Evolutionary conservation across 306 rosid genomes (phyloP).

Genomic region (Parietaria judaica): DNA sequence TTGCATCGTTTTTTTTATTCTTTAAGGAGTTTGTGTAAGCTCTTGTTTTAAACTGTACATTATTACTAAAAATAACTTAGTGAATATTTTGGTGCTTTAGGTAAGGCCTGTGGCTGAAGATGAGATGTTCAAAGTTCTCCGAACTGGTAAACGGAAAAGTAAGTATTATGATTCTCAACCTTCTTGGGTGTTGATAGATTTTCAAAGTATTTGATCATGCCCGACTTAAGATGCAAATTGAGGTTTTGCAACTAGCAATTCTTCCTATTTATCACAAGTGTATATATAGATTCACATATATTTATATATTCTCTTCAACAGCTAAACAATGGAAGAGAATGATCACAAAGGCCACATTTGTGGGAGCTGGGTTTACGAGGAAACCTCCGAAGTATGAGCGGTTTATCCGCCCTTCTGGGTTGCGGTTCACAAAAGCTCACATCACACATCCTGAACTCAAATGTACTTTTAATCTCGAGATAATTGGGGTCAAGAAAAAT

Average conservation of each 20-base stretch:
- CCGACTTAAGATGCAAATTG: neutral
- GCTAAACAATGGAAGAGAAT: slow-evolving; percentile 98
- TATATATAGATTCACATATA: no score
- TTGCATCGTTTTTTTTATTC: neutral
- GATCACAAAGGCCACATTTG: slow-evolving; percentile 93
- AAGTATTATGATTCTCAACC: slow-evolving; percentile 21
- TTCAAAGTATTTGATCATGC: neutral
- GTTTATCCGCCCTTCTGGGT: slow-evolving; percentile 75
- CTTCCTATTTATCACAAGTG: slow-evolving; percentile 8
- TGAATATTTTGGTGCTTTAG: slow-evolving; percentile 27
- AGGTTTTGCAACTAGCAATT: neutral
- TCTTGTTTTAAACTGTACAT: neutral
- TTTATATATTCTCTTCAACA: slow-evolving; percentile 16
- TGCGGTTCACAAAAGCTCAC: slow-evolving; percentile 86
- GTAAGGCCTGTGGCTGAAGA: slow-evolving; percentile 95
- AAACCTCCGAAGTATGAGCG: slow-evolving; percentile 96
- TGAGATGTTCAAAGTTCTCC: slow-evolving; percentile 89
- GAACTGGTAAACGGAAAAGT: slow-evolving; percentile 85
- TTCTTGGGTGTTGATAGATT: neutral
- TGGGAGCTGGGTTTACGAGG: slow-evolving; percentile 84
- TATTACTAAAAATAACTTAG: neutral
- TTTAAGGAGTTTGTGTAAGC: neutral
- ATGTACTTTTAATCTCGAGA: slow-evolving; percentile 84
- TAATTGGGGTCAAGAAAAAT: slow-evolving; percentile 88
- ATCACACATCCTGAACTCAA: slow-evolving; percentile 96